These are phyloP conservation scores for Priceomyces melissophilus DNA, from an alignment of 805 yeast species.

Conservation along the genomic window DNA sequence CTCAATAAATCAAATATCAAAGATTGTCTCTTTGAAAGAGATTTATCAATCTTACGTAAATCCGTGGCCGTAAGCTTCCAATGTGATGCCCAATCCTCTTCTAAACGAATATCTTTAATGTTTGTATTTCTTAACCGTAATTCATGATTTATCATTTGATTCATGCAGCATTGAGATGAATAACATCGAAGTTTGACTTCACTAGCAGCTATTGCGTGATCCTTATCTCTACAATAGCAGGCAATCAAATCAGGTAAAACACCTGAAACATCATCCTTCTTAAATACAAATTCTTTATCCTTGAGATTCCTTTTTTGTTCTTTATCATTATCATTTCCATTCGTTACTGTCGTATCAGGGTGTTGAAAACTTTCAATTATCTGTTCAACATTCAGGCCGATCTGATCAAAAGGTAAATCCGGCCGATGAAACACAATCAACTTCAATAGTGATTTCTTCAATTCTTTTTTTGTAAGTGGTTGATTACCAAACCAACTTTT, in stretches of 20 bases:
- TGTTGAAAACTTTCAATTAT: constrained; percentile 41
- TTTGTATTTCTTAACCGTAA: constrained; percentile 20
- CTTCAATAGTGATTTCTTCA: constrained; percentile 49
- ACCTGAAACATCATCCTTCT: constrained; percentile 28
- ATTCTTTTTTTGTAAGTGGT: constrained; percentile 48
- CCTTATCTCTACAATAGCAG: constrained; percentile 40
- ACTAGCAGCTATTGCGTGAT: constrained; percentile 14
- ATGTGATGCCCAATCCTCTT: constrained; percentile 60
- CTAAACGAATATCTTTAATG: constrained; percentile 29
- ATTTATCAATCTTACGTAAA: constrained; percentile 45
- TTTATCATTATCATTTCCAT: not conserved
- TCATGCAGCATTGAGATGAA: constrained; percentile 34
- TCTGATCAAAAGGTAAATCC: constrained; percentile 46
- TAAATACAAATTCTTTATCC: constrained; percentile 11
- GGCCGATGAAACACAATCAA: constrained; percentile 51
- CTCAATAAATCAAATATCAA: constrained; percentile 71
- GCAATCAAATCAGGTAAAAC: constrained; percentile 42
- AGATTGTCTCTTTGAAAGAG: constrained; percentile 64
- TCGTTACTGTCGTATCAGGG: constrained; percentile 34
- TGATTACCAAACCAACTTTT: constrained; percentile 52
- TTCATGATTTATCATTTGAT: constrained; percentile 28
- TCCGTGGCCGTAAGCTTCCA: constrained; percentile 61
- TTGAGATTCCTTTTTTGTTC: not conserved
- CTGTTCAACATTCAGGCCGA: constrained; percentile 49
- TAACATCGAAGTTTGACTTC: constrained; percentile 26